Base-by-base conservation (phyloP, 169 alveolate species). In the Theileria parva region DNA sequence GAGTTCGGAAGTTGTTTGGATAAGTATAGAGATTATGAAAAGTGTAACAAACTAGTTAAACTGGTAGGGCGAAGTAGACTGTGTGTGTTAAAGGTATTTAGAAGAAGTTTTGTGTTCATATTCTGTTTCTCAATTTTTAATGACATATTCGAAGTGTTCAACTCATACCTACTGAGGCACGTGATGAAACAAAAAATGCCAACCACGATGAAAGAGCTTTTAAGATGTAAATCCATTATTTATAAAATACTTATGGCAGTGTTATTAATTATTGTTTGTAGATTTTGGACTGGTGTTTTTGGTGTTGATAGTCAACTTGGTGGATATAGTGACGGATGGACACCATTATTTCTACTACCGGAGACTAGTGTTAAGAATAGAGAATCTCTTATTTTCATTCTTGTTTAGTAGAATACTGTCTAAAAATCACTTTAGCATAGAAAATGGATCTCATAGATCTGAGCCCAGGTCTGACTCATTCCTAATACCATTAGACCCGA, bases 291-390 rank as follows among this genome's bases (percentile, higher is more conserved):
- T n/a, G 55, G 61, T 8, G 55, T 28, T 23, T 21, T 60, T 6
- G 48, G 64, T 17, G 78, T 64, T 44, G 75, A 8, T 28, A 19
- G 75, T 71, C 19, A 51, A 67, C 28, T 30, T 77, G 60, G 13
- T 71, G 0, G 89, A 76, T 75, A 71, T 71, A n/a, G 77, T 83
- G 25, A 32, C 78, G 48, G 89, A 83, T 53, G 85, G 77, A 19
- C 76, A 75, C 37, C 85, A 75, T 59, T 77, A 75, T 64, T 85
- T 85, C 51, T 85, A 85, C 27, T 77, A 85, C 50, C 4, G 85
- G 19, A 60, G 91, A 8, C 65, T 85, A 66, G 71, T 71, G 39
- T 28, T 71, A 57, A 80, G 87, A 15, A 37, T 85, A 7, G 91
- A 85, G 39, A 78, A 55, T n/a, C 30, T 69, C 28, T 83, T 85